Base-by-base conservation (phyloP, 2,329 filamentous ascomycete genomes). In the Stachybotrys echinatus region DNA sequence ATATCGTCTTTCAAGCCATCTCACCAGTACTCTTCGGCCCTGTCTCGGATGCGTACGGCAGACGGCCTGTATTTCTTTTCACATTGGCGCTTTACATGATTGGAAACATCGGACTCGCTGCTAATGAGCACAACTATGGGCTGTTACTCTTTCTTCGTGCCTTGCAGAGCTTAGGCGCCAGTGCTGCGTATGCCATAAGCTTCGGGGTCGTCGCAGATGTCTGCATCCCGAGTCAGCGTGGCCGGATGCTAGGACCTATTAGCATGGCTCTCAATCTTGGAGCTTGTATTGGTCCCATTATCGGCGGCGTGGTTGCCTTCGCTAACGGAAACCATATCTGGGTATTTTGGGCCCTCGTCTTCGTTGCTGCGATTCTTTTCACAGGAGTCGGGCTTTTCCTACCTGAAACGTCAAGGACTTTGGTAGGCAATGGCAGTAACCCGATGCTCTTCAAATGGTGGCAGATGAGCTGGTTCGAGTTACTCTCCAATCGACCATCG, bases 1-100 rank as follows among this genome's bases (percentile, higher is more conserved):
- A 49, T 23, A 39, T 49, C 18, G 38, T 49, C 10, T 34, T 49
- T 27, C 48, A 49, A 49, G 48, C 48, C 19, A 45, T 49, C 18
- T 37, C 42, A 5, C 48, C 48, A 4, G 31, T 49, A 5, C 17
- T 49, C 10, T 49, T 45, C 23, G 48, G 40, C n/a, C 42, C 48
- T 3, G 17, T 39, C 12, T 34, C 48, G 18, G 48, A 49, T 39
- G 19, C 42, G 5, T 39, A 49, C 6, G 48, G 48, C 17, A 21
- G 48, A 45, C 18, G 48, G 7, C 48, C 48, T 3, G 14, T 49
- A 6, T 21, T 38, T 18, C 48, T 49, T 17, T 20, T 49, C 23
- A 39, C 48, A 8, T 27, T 45, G 14, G 22, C 17, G 23, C 12
- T 49, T 17, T 49, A 22, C 48, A 10, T 39, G 21, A n/a, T 38